Base-by-base conservation (phyloP, 1,139 yeast genomes). In the Zhuliangozyma blackwelliae region DNA sequence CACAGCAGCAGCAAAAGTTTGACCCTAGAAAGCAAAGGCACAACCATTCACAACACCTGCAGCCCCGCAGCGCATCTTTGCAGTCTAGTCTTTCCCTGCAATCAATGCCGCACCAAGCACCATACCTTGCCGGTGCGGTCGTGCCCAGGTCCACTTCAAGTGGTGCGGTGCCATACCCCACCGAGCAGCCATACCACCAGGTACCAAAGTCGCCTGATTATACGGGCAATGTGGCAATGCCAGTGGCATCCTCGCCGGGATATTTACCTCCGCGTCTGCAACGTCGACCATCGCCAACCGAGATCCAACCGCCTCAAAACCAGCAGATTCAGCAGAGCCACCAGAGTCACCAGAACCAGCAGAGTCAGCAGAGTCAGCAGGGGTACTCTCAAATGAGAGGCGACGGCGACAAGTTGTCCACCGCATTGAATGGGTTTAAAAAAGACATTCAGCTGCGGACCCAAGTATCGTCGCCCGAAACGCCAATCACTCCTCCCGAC, bases 361-460 rank as follows among this genome's bases (percentile, higher is more conserved):
- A 9, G 31, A 26, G 20, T 35, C 33, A 32, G 28, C 21, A 20
- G 11, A 12, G 25, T 13, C 33, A n/a, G 36, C 32, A 31, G 32
- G 29, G 21, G 23, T 39, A 40, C 32, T 41, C 46, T 25, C 38
- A 40, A 41, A 43, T 29, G 36, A 34, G 45, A 22, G 43, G 39
- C 31, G 49, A 45, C 28, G 43, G 39, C 31, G 16, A 16, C 16
- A 48, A 62, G 35, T 49, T 66, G 29, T 56, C 66, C 1, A 40
- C 53, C 3, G 65, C 66, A 5, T 57, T 67, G 33, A 55, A 55
- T 29, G 62, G 51, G 6, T 57, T 65, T 39, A 61, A 51, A 34
- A 45, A 53, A 27, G 73, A 67, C 34, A 48, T 63, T 8, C 54
- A 55, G 25, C 49, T 43, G 27, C 23, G 9, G 9, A 22, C 23